Evolutionary conservation across 129 eudicot genomes (phyloP).

Genomic region (Silybum marianum): DNA sequence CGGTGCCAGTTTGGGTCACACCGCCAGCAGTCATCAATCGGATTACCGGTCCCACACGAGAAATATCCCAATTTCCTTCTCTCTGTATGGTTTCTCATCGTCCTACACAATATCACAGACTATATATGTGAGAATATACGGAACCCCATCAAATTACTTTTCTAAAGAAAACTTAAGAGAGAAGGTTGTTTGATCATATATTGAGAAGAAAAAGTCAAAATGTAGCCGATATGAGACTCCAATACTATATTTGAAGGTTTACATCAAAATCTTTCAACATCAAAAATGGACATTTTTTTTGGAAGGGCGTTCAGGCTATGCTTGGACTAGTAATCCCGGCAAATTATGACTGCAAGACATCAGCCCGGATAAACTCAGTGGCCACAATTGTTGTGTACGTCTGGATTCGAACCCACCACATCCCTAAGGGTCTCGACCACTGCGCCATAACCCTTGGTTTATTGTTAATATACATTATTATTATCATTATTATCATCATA

Average conservation of each 20-base stretch:
- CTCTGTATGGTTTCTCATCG: constrained; percentile 67
- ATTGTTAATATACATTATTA: too few species aligned
- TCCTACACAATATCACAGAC: constrained; percentile 41
- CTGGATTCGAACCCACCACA: too few species aligned
- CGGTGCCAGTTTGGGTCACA: constrained; percentile 85
- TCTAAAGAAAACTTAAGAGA: not conserved
- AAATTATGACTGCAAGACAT: too few species aligned
- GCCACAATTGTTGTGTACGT: too few species aligned
- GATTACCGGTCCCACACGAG: constrained; percentile 93
- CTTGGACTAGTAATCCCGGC: too few species aligned
- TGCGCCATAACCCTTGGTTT: too few species aligned
- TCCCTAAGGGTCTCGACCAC: too few species aligned
- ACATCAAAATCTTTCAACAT: constrained; percentile 11
- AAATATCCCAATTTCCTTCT: constrained; percentile 81
- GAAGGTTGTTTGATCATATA: too few species aligned
- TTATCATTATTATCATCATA: too few species aligned
- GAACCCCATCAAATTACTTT: not conserved
- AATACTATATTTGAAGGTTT: not conserved
- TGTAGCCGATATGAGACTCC: too few species aligned
- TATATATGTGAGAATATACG: not conserved
- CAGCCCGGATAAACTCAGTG: too few species aligned
- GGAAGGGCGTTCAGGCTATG: too few species aligned
- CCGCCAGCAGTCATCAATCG: constrained; percentile 95
- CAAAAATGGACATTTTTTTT: not conserved
- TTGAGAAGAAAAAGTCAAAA: not conserved